Evolutionary conservation across 352 stramenopile species (phyloP).

Genomic region (Phytophthora agathidicida): DNA sequence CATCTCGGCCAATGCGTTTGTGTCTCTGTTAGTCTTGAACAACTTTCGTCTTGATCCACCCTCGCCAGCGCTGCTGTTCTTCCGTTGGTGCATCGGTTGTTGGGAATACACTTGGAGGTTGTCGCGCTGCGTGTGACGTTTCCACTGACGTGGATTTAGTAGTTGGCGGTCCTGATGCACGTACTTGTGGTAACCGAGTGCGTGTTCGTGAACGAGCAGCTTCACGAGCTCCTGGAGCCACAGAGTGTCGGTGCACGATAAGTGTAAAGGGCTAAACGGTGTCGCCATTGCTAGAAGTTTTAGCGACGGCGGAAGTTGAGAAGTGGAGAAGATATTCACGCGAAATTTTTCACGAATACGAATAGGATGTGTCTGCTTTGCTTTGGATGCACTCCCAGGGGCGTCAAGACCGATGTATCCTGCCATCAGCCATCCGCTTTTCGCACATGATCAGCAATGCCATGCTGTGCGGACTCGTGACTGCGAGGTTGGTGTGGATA

Average conservation of each 20-base stretch:
- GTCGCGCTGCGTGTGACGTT: slow-evolving; percentile 22
- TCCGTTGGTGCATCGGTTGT: slow-evolving; percentile 4
- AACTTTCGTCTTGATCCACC: neutral
- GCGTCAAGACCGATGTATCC: slow-evolving; percentile 16
- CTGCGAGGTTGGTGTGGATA: no score
- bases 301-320: slow-evolving; percentile 11
- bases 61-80: slow-evolving; percentile 15
- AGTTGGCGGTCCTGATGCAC: slow-evolving; percentile 23
- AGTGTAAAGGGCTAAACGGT: slow-evolving; percentile 24
- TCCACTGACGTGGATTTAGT: slow-evolving; percentile 24
- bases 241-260: slow-evolving; percentile 23
- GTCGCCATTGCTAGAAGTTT: neutral
- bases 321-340: slow-evolving; percentile 16
- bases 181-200: slow-evolving; percentile 23
- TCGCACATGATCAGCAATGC: neutral
- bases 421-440: slow-evolving; percentile 10
- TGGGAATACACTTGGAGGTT: slow-evolving; percentile 28
- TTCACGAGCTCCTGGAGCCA: slow-evolving; percentile 29
- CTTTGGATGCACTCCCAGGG: slow-evolving; percentile 9
- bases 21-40: slow-evolving; percentile 15
- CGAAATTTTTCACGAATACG: slow-evolving; percentile 5
- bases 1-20: slow-evolving; percentile 19
- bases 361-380: no score
- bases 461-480: no score
- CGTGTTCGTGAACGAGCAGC: slow-evolving; percentile 25